Base-by-base conservation (phyloP, 345 rosid species). In the Eucalyptus polyanthemos region DNA sequence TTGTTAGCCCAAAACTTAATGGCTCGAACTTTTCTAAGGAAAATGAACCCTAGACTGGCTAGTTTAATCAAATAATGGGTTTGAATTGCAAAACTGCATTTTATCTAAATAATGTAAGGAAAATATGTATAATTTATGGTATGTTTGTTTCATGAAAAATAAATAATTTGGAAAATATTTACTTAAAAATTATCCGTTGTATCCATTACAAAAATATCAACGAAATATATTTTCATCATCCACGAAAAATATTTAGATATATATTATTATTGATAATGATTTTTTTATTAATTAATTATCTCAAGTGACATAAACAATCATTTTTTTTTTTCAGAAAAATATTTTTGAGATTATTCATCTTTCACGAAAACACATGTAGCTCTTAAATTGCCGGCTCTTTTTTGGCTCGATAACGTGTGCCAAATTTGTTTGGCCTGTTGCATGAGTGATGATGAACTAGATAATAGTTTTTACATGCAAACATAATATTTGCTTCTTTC, bases 141-240 rank as follows among this genome's bases (percentile, higher is more conserved):
- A 8, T 0, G 0, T 3, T 65, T 65, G 11, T n/a, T 65, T 65
- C 3, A 0, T 0, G 1, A 5, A 69, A 31, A 69, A 31, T 31
- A 10, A 34, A 69, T 17, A 9, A 69, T 9, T 9, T 17, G 21
- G 0, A 65, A 27, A 60, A 60, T 13, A 60, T 60, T 60, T 60
- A 27, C 4, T 60, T 60, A 60, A 60, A 65, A 13, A 16, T 5
- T 2, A 69, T 31, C 0, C 0, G 0, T 34, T 34, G 24, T 34
- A 34, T 34, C 19, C 40, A 15, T 65, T 65, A 65, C 21, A 65
- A n/a, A n/a, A 31, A 69, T 34, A 17, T 69, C 24, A 34, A 34
- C 4, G 6, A 31, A 69, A 31, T 14, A 34, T 17, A 69, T 69
- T 34, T 31, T 69, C 2, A 17, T 17, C 4, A 0, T 34, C 22